These are phyloP conservation scores for Alternaria arborescens DNA, from an alignment of 2,329 filamentous ascomycete species.

Conservation along the genomic window DNA sequence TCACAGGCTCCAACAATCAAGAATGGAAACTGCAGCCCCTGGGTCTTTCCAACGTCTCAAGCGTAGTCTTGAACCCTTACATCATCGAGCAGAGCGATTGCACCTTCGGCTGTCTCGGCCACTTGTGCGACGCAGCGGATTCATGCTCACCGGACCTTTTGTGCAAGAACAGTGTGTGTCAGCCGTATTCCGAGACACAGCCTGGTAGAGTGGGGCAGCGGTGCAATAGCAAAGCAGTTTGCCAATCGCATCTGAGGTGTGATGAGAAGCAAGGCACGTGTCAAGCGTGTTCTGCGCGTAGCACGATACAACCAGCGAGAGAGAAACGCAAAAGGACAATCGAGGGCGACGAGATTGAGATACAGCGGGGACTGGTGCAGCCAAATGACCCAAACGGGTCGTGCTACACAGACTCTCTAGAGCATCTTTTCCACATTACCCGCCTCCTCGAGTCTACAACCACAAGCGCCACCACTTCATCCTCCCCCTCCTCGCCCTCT, in stretches of 20 bases:
- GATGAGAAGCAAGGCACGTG: constrained; percentile 21
- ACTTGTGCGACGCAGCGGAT: constrained; percentile 41
- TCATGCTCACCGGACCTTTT: constrained; percentile 36
- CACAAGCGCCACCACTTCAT: not conserved
- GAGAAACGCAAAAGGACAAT: not conserved
- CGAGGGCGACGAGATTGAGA: not conserved
- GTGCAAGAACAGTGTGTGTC: constrained; percentile 47
- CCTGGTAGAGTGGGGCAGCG: constrained; percentile 36
- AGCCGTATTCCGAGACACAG: constrained; percentile 25
- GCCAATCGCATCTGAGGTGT: constrained; percentile 41
- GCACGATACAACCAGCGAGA: constrained; percentile 20
- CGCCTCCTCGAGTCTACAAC: no score
- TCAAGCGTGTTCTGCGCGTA: constrained; percentile 27
- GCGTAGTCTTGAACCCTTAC: constrained; percentile 41
- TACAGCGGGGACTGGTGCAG: not conserved
- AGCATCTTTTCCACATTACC: constrained; percentile 16
- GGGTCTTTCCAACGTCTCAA: constrained; percentile 29
- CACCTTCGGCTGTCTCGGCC: constrained; percentile 44
- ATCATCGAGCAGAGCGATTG: constrained; percentile 39
- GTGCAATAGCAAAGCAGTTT: constrained; percentile 42
- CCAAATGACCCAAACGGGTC: constrained; percentile 24
- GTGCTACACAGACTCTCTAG: constrained; percentile 30
- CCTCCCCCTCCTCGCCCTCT: not conserved
- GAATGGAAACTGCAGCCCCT: constrained; percentile 9
- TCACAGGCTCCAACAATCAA: not conserved